Base-by-base conservation (phyloP, 2,329 filamentous ascomycete species). In the Verticillium nonalfalfae region DNA sequence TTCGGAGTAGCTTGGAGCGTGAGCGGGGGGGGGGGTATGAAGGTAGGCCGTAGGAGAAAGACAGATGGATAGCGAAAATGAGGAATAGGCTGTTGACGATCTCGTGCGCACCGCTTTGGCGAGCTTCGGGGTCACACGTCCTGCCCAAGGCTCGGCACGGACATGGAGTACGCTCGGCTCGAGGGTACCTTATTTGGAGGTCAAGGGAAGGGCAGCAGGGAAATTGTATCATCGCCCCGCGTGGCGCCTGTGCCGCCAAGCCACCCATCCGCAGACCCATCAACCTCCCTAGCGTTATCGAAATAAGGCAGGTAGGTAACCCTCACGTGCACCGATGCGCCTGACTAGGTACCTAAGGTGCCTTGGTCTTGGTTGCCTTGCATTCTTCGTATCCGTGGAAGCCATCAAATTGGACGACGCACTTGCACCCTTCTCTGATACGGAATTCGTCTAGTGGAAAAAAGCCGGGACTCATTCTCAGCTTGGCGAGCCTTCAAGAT, bases 201-300 rank as follows among this genome's bases (percentile, higher is more conserved):
- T 57, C 34, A 38, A 5, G 54, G 55, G 55, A 31, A 57, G 55
- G 15, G 34, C 18, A 52, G 13, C 45, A 52, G 45, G 35, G 45
- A 52, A 52, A 52, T 52, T 52, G 45, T 26, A 52, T 52, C 45
- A 52, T 52, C 45, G 45, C 45, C 45, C 45, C 45, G 45, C 45
- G 45, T 52, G 45, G 45, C 45, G 18, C 45, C 45, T 52, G 45
- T 52, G 45, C 58, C 52, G 26, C n/a, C 58, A 18, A 40, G 18
- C 11, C 60, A 62, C 56, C 14, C 60, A 62, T 50, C 14, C 33
- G 52, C 26, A 33, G 26, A n/a, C 21, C 10, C 56, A 57, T 57
- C 56, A 15, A 14, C 7, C 14, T 2, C 57, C 38, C n/a, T 45
- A 59, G 35, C 26, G 38, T 35, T n/a, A 13, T 18, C 21, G 50